Evolutionary conservation across 257 asterid genomes (phyloP), one percentile per base, ranked within the genome.

Genomic region (Solanum etuberosum): DNA sequence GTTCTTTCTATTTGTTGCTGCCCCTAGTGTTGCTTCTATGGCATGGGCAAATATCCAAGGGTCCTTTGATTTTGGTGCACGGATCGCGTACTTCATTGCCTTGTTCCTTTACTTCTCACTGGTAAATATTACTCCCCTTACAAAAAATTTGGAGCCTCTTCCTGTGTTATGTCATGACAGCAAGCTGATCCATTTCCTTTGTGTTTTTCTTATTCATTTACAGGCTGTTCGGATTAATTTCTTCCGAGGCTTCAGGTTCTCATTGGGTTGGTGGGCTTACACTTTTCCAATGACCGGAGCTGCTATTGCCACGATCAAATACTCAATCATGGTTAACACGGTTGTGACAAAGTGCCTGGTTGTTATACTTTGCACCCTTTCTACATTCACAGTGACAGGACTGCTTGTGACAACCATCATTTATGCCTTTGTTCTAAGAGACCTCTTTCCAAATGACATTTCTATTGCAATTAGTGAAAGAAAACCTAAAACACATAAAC

Each of bases 181-280:
- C 31, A 59, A 23, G 35, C 90, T 91, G 76, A 90, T 78, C 20
- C 27, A 8, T 67, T 89, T 59, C 46, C 25, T 46, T 70, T 46
- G 16, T 51, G 71, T 25, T 63, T 63, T n/a, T n/a, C 71, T 63
- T 63, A 29, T 48, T 81, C 68, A 10, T 81, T 18, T 83, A 21
- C 95, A 95, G 99, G 98, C 95, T 0, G 95, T 95, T 74, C 94
- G 99, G 3, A 89, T 95, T 11, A 94, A 95, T 84, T 97, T 97
- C 89, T 97, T 97, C 90, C 89, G 98, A 51, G 99, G 99, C 51
- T 90, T 95, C 90, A 94, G 95, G 59, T 96, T 96, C 84, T 95
- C 99, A 15, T 46, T 95, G 86, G 95, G 96, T 18, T 96, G 99
- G 98, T 96, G 99, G 99, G 99, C 98, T 9, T 96, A 96, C 91